Percentiles rank a stretch among this genome's conserved stretches.
Evolutionary conservation across 2,329 filamentous ascomycete genomes (phyloP).

Genomic region (Phyllosticta ampelicida): DNA sequence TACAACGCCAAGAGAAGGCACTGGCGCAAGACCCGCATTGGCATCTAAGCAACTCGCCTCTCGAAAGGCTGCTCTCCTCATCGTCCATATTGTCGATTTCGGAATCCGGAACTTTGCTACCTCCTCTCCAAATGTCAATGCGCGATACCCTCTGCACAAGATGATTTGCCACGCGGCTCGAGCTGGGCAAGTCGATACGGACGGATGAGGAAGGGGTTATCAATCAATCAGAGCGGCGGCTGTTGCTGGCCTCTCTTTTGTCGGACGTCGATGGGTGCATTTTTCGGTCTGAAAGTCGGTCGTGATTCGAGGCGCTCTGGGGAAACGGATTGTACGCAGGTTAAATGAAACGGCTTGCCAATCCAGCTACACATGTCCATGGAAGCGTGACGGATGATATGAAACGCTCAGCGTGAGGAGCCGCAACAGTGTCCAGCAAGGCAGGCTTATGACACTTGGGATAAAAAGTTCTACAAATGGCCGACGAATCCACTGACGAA

Average conservation of each 20-base stretch:
- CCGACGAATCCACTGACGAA: neutral
- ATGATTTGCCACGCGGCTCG: neutral
- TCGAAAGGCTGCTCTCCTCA: constrained; percentile 16
- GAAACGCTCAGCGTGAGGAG: neutral
- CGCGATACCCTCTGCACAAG: constrained; percentile 1
- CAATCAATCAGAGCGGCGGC: neutral
- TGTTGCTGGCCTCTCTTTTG: neutral
- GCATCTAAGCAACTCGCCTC: constrained; percentile 69
- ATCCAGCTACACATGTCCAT: constrained; percentile 19
- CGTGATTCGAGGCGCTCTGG: constrained; percentile 10
- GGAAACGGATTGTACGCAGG: constrained; percentile 11
- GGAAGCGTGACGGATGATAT: neutral
- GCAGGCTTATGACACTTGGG: neutral
- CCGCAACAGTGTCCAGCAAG: neutral
- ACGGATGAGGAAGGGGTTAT: constrained; percentile 8
- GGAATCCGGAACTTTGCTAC: constrained; percentile 5
- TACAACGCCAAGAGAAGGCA: constrained; percentile 99
- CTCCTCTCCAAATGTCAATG: constrained; percentile 2
- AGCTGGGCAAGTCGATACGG: constrained; percentile 2
- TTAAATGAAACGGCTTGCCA: constrained; percentile 12
- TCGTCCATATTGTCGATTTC: constrained; percentile 4
- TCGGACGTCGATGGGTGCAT: constrained; percentile 9
- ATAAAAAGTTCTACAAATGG: neutral
- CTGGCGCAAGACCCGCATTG: constrained; percentile 99
- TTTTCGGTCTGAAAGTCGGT: constrained; percentile 1